These are phyloP conservation scores for Phoenix roebelenii DNA, from an alignment of 176 grass and related monocot genomes.

Conservation along the genomic window DNA sequence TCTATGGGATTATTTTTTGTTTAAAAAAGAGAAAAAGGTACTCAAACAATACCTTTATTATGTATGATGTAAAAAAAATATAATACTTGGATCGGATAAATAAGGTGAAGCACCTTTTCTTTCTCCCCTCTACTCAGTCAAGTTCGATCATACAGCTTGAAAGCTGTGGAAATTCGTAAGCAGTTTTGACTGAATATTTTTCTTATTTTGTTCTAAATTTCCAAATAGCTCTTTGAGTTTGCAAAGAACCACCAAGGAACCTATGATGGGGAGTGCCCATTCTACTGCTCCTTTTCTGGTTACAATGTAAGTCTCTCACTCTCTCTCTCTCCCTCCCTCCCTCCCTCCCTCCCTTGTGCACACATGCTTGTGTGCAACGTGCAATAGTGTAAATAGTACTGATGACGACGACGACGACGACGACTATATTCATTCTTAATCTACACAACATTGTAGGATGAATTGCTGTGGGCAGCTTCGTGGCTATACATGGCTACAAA, in stretches of 20 bases:
- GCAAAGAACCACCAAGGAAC: slow-evolving; percentile 57
- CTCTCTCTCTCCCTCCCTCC: background rate
- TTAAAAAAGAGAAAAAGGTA: too few relatives aligned
- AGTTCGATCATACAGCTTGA: too few relatives aligned
- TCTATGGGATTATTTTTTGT: too few relatives aligned
- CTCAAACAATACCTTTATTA: too few relatives aligned
- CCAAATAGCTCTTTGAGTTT: slow-evolving; percentile 52
- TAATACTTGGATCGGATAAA: too few relatives aligned
- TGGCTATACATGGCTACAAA: slow-evolving; percentile 79
- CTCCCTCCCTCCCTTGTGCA: background rate
- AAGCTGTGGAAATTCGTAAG: too few relatives aligned
- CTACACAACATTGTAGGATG: slow-evolving; percentile 36
- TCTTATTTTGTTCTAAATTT: background rate
- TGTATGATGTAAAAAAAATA: too few relatives aligned
- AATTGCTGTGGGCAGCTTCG: slow-evolving; percentile 84
- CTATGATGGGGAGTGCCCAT: slow-evolving; percentile 95
- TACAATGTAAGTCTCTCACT: slow-evolving; percentile 36
- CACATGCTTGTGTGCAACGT: background rate
- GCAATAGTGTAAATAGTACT: background rate
- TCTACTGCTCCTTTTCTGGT: slow-evolving; percentile 97
- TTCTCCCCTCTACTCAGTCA: too few relatives aligned
- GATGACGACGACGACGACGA: too few relatives aligned
- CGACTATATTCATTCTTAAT: too few relatives aligned
- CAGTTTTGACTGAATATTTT: background rate
- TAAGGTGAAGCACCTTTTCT: too few relatives aligned